A percentile compares a stretch with the other conserved stretches of the same genome.
Conservation (phyloP, 2,329 filamentous ascomycete species). For the Pyrenophora graminea region DNA sequence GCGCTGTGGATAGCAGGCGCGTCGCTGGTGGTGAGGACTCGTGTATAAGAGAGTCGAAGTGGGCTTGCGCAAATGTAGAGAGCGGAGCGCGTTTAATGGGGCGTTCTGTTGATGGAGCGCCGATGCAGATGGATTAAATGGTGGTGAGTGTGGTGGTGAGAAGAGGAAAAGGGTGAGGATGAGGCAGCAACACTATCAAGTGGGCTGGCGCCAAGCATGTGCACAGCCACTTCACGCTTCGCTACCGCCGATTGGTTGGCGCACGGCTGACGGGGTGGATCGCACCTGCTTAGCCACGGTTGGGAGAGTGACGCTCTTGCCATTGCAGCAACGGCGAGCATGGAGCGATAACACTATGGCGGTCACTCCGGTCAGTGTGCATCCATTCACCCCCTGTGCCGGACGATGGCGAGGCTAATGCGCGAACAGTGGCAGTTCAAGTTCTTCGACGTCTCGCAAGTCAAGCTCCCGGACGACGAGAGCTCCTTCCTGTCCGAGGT, state of each 20-base stretch:
- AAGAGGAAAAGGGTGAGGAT: slow-evolving; percentile 19
- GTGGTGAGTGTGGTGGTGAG: slow-evolving; percentile 13
- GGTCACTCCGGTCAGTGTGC: slow-evolving; percentile 46
- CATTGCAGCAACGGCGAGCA: slow-evolving; percentile 18
- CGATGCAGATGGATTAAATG: slow-evolving; percentile 8
- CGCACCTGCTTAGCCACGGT: slow-evolving; percentile 23
- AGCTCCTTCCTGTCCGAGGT: slow-evolving; percentile 78
- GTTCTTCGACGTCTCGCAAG: slow-evolving; percentile 94
- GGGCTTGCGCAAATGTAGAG: slow-evolving; percentile 23
- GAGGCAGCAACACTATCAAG: slow-evolving; percentile 22
- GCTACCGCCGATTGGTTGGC: slow-evolving; percentile 6
- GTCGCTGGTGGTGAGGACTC: slow-evolving; percentile 20
- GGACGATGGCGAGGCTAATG: slow-evolving; percentile 29
- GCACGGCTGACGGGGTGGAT: slow-evolving; percentile 10
- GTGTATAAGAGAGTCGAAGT: slow-evolving; percentile 6
- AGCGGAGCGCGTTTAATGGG: slow-evolving; percentile 11
- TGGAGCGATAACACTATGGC: slow-evolving; percentile 46
- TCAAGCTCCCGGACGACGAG: slow-evolving; percentile 79
- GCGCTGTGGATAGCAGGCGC: slow-evolving; percentile 26
- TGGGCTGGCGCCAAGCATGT: slow-evolving; percentile 8
- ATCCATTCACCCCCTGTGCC: background rate
- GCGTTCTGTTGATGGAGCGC: slow-evolving; percentile 15
- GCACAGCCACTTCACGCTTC: slow-evolving; percentile 9
- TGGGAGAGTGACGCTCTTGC: slow-evolving; percentile 29
- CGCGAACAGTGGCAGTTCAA: slow-evolving; percentile 92